A percentile compares a stretch with the other conserved stretches of the same genome.
Conservation (phyloP, 129 eudicot species). For the Calendula officinalis region DNA sequence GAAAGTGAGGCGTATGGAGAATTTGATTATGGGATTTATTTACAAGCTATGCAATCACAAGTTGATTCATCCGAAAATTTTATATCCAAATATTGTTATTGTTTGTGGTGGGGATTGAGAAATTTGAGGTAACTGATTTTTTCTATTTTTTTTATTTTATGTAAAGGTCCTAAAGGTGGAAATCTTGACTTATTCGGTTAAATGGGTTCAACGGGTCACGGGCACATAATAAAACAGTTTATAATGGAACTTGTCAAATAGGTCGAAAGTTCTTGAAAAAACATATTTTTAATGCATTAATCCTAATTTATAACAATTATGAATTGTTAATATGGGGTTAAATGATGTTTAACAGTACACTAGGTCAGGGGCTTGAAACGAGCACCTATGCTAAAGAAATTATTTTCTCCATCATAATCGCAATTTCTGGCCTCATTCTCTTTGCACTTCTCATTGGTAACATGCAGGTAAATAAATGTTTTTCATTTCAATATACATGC, state of each 20-base stretch:
- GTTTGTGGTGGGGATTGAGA: conserved; percentile 97
- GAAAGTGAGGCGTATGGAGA: conserved; percentile 35
- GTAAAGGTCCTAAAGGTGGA: too few species aligned
- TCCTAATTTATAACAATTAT: background rate
- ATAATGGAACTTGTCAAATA: too few species aligned
- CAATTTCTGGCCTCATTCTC: conserved; percentile 66
- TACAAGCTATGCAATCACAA: conserved; percentile 58
- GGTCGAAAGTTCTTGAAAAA: too few species aligned
- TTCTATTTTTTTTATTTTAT: too few species aligned
- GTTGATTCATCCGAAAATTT: conserved; percentile 66
- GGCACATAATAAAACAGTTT: too few species aligned
- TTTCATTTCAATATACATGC: background rate
- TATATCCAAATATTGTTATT: conserved; percentile 70
- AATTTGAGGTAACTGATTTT: conserved; percentile 82
- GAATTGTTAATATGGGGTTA: background rate
- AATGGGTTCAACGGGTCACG: too few species aligned
- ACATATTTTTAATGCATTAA: too few species aligned
- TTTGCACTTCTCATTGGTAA: conserved; percentile 78
- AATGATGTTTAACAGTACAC: conserved; percentile 48
- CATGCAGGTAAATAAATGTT: conserved; percentile 51
- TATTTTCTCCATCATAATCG: conserved; percentile 53
- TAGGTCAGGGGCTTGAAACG: conserved; percentile 75
- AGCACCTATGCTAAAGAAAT: conserved; percentile 62
- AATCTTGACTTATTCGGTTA: too few species aligned
- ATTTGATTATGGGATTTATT: conserved; percentile 74